A percentile compares a stretch with the other conserved stretches of the same genome.
These are phyloP conservation scores for Entrophospora sp. DNA, from an alignment of 192 early-diverging fungal species.

Conservation along the genomic window DNA sequence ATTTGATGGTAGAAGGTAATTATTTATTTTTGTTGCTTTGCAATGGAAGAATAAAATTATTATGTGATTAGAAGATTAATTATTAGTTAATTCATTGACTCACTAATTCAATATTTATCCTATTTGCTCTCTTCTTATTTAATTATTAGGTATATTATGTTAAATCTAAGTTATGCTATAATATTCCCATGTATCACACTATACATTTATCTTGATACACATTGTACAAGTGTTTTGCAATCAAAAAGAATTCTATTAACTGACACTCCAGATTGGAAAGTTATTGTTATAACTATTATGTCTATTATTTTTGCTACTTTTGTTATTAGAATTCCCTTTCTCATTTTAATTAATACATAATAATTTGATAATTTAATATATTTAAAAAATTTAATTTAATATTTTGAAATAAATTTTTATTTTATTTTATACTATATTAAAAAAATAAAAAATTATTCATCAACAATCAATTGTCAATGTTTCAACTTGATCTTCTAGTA, in stretches of 20 bases:
- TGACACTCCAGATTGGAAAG: not conserved
- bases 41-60: too few relatives aligned
- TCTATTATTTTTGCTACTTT: not conserved
- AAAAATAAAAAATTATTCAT: too few relatives aligned
- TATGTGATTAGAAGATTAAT: not conserved
- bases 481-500: slow-evolving; percentile 4
- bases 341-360: too few relatives aligned
- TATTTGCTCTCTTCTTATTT: too few relatives aligned
- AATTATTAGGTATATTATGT: slow-evolving; percentile 19
- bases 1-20: slow-evolving; percentile 16
- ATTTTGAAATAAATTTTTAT: too few relatives aligned
- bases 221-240: slow-evolving; percentile 6
- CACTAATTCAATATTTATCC: too few relatives aligned
- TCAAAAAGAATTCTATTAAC: slow-evolving; percentile 6
- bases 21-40: not conserved
- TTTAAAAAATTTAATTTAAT: too few relatives aligned
- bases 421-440: too few relatives aligned
- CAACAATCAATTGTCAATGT: slow-evolving; percentile 10
- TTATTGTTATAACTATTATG: not conserved
- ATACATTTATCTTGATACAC: slow-evolving; percentile 16
- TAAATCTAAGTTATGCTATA: slow-evolving; percentile 22
- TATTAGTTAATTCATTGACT: not conserved
- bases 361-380: too few relatives aligned
- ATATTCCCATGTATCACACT: slow-evolving; percentile 15
- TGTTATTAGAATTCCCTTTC: too few relatives aligned